Evolutionary conservation across 148 eudicot species (phyloP), one percentile per base, ranked within the genome.

Genomic region (Vaccinium darrowii): DNA sequence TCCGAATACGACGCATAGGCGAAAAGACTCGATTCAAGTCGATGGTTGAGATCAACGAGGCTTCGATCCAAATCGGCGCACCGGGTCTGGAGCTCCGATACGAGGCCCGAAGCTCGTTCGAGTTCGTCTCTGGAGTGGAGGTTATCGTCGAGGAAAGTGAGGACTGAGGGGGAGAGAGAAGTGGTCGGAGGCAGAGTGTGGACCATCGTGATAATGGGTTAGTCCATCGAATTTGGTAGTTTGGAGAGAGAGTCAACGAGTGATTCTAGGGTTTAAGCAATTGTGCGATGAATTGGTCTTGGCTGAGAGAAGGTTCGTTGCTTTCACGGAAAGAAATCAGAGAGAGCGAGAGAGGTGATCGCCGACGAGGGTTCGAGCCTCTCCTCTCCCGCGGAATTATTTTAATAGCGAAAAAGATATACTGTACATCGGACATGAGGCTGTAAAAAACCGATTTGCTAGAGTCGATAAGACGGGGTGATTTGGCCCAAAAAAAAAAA

Each of bases 1-100:
- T 76, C 82, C 21, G 96, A 93, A 67, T 86, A 86, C 1, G 96
- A 91, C 78, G 92, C 88, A 84, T 94, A 90, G 12, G 92, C 89
- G 79, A 82, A 62, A 49, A 94, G 87, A 36, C 53, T 77, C 1
- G 87, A 8, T 23, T 87, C 88, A 81, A 95, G 90, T 50, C 87
- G 87, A 0, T 52, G 83, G 88, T 81, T 88, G 63, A 94, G 93
- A 87, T 92, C 92, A 27, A 88, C 53, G 62, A 94, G 94, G 75
- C 75, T 79, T 57, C 85, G 89, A 75, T 89, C 94, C 80, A 94
- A 85, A 63, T 82, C 82, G 76, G 84, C 76, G 87, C 94, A 95
- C 73, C 88, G 91, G 80, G 83, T 67, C 72, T 91, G 93, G 86
- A 94, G 90, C 83, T 91, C 89, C 79, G 90, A 86, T 62, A 89